Conservation (phyloP, 768 basidiomycete species). For the Suillus paluster region DNA sequence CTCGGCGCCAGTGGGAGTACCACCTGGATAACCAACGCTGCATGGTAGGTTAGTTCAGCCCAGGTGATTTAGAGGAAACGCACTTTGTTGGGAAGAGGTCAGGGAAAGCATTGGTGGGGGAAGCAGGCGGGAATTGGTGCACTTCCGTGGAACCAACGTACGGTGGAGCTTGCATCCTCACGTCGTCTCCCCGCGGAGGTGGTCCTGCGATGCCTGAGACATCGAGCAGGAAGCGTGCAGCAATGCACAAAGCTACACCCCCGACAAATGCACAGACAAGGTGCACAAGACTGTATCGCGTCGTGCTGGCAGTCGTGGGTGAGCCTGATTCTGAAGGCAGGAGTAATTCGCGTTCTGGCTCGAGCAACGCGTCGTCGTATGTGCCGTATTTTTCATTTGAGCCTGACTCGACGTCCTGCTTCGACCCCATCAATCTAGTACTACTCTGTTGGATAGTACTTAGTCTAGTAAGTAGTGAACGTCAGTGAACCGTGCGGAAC, state of each 20-base stretch:
- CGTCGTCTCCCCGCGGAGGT: constrained; percentile 20
- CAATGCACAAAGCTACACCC: constrained; percentile 54
- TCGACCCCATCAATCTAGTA: not conserved
- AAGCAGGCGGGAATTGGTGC: constrained; percentile 72
- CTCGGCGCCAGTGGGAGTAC: constrained; percentile 81
- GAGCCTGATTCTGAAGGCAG: not conserved
- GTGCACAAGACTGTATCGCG: constrained; percentile 33
- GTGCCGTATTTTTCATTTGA: not conserved
- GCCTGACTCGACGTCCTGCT: not conserved
- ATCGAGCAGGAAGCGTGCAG: constrained; percentile 53
- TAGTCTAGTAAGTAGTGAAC: not conserved
- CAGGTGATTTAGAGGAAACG: not conserved
- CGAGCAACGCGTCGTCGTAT: not conserved
- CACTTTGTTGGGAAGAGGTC: constrained; percentile 71
- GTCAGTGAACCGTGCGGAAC: not conserved
- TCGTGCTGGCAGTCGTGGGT: constrained; percentile 21
- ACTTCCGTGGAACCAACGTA: constrained; percentile 74
- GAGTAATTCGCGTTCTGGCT: constrained; percentile 5
- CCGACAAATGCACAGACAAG: constrained; percentile 55
- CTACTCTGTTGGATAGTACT: not conserved
- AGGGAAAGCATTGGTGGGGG: constrained; percentile 74
- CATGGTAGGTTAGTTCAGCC: not conserved
- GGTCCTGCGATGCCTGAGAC: constrained; percentile 41
- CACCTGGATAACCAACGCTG: constrained; percentile 74
- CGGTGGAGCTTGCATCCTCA: constrained; percentile 56